Evolutionary conservation across 2,329 filamentous ascomycete genomes (phyloP).

Genomic region (Aspergillus sp.): DNA sequence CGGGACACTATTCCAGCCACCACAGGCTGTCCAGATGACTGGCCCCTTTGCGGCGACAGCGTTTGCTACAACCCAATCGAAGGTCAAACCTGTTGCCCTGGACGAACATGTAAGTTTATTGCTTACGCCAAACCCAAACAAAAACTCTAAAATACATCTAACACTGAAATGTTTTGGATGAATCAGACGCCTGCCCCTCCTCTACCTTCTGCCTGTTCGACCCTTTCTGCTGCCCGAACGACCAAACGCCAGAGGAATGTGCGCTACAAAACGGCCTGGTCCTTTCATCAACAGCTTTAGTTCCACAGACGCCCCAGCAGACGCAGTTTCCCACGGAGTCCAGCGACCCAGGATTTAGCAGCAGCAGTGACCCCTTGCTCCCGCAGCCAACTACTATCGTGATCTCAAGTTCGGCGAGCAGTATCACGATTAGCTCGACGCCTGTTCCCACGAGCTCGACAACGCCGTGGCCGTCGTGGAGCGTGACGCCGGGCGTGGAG

Average conservation of each 20-base stretch:
- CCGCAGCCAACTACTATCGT: background rate
- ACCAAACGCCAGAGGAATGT: slow-evolving; percentile 2
- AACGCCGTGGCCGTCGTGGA: background rate
- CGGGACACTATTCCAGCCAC: slow-evolving; percentile 13
- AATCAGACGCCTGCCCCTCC: slow-evolving; percentile 11
- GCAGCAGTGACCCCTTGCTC: background rate
- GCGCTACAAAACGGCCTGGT: slow-evolving; percentile 2
- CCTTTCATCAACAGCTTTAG: background rate
- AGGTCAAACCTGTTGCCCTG: slow-evolving; percentile 15
- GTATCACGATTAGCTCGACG: slow-evolving; percentile 8
- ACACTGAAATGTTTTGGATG: background rate
- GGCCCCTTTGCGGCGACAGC: slow-evolving; percentile 17
- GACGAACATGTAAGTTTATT: slow-evolving; percentile 13
- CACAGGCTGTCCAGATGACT: slow-evolving; percentile 13
- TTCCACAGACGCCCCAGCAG: background rate
- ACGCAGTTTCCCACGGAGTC: background rate
- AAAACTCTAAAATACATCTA: background rate
- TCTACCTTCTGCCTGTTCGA: slow-evolving; percentile 6
- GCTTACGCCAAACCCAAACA: background rate
- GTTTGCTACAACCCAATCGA: slow-evolving; percentile 16
- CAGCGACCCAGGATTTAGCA: background rate
- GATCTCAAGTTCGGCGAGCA: slow-evolving; percentile 2
- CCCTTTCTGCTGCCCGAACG: slow-evolving; percentile 6
- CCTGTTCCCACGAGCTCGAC: slow-evolving; percentile 3
- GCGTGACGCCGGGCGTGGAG: background rate